Conservation (phyloP, 148 eudicot genomes). For the Silene uniflora region DNA sequence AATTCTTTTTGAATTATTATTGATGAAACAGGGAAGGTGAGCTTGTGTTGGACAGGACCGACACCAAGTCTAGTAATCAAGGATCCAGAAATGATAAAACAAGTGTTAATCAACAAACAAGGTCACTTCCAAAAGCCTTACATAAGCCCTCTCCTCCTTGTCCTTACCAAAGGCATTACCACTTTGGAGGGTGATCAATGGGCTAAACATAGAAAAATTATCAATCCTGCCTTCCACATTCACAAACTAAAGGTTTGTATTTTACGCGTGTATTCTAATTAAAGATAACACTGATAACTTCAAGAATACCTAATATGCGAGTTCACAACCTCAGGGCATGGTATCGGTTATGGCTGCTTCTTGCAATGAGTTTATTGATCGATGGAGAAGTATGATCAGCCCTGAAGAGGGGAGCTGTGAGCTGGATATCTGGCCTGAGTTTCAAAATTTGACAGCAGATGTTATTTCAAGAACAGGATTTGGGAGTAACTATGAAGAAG, state of each 20-base stretch:
- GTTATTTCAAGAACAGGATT: slow-evolving; percentile 49
- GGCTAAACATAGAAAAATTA: slow-evolving; percentile 28
- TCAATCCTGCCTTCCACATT: slow-evolving; percentile 28
- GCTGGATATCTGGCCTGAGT: slow-evolving; percentile 48
- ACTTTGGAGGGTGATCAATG: slow-evolving; percentile 28
- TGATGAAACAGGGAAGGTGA: slow-evolving; percentile 32
- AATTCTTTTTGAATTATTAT: too few species aligned
- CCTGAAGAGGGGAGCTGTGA: slow-evolving; percentile 31
- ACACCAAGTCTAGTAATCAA: slow-evolving; percentile 37
- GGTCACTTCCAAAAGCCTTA: slow-evolving; percentile 33
- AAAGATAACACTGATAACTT: too few species aligned
- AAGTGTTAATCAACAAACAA: slow-evolving; percentile 41
- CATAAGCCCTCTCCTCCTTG: slow-evolving; percentile 15
- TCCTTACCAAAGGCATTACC: slow-evolving; percentile 24
- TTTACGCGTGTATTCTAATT: neutral
- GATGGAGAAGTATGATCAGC: slow-evolving; percentile 28
- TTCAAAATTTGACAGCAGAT: slow-evolving; percentile 46
- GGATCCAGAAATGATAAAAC: slow-evolving; percentile 40
- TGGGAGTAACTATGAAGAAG: slow-evolving; percentile 55
- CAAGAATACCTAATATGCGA: neutral
- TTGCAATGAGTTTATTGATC: slow-evolving; percentile 27
- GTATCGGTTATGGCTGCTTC: slow-evolving; percentile 19
- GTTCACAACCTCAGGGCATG: slow-evolving; percentile 12
- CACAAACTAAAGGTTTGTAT: slow-evolving; percentile 23
- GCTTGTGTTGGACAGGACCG: slow-evolving; percentile 37